Conservation (phyloP, 2,329 filamentous ascomycete genomes). For the Aspergillus oerlinghausenensis region DNA sequence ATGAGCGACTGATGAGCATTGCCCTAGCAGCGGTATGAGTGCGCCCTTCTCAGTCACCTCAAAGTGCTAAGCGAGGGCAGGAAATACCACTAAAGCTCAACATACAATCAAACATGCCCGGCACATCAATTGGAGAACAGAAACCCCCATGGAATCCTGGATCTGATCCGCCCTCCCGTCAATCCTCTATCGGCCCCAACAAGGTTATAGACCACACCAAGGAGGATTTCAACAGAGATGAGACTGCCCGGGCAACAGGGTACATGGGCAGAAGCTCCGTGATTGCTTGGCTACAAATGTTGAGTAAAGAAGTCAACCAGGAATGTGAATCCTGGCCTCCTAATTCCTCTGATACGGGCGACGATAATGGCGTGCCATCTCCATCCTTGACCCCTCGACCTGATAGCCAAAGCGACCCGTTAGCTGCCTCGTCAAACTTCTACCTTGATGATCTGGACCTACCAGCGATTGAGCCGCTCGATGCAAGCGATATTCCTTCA, state of each 20-base stretch:
- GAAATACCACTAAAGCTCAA: slow-evolving; percentile 19
- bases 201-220: slow-evolving; percentile 38
- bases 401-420: slow-evolving; percentile 19
- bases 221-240: slow-evolving; percentile 41
- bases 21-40: slow-evolving; percentile 28
- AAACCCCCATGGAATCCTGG: slow-evolving; percentile 14
- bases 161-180: slow-evolving; percentile 19
- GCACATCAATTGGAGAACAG: slow-evolving; percentile 13
- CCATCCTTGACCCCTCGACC: slow-evolving; percentile 22
- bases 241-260: slow-evolving; percentile 35
- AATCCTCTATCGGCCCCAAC: slow-evolving; percentile 28
- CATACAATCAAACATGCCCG: slow-evolving; percentile 17
- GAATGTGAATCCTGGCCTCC: slow-evolving; percentile 19
- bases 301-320: slow-evolving; percentile 30
- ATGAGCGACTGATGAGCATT: slow-evolving; percentile 33
- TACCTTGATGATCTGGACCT: slow-evolving; percentile 41
- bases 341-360: slow-evolving; percentile 11
- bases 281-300: slow-evolving; percentile 41
- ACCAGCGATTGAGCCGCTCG: slow-evolving; percentile 28
- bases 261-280: slow-evolving; percentile 45
- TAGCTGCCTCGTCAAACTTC: slow-evolving; percentile 31
- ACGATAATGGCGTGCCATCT: slow-evolving; percentile 23
- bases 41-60: background rate
- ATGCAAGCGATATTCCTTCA: slow-evolving; percentile 35
- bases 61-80: slow-evolving; percentile 20